These are phyloP conservation scores for Ensete ventricosum DNA, from an alignment of 176 grass and related monocot species.

Conservation along the genomic window DNA sequence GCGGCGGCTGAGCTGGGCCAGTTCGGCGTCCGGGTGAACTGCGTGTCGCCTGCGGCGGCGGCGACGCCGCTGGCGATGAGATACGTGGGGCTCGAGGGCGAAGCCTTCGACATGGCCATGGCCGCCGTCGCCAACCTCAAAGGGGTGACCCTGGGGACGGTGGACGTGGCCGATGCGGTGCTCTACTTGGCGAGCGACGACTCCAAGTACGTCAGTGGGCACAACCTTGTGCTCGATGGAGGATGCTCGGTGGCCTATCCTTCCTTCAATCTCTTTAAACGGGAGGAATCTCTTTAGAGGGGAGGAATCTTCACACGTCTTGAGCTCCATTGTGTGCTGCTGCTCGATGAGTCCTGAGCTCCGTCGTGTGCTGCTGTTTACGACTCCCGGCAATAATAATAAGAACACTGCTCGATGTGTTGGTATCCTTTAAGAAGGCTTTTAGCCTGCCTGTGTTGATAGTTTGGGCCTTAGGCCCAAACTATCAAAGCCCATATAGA, in stretches of 20 bases:
- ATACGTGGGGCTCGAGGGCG: conserved; percentile 1
- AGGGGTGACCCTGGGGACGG: conserved; percentile 1
- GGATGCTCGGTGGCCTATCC: neutral
- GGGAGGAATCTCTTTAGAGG: too few species aligned
- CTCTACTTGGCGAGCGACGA: conserved; percentile 30
- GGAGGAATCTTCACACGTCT: too few species aligned
- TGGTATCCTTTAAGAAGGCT: too few species aligned
- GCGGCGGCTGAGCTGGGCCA: conserved; percentile 26
- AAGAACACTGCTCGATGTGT: too few species aligned
- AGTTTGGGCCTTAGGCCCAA: too few species aligned
- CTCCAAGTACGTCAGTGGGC: conserved; percentile 25
- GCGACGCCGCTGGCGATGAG: conserved; percentile 5
- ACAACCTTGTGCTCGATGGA: conserved; percentile 24
- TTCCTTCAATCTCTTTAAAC: too few species aligned
- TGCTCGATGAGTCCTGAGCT: too few species aligned
- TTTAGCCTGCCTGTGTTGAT: too few species aligned
- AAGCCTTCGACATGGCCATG: conserved; percentile 5
- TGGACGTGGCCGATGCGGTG: conserved; percentile 27
- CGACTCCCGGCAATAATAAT: too few species aligned
- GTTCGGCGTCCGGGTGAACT: conserved; percentile 30
- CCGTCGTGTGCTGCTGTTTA: too few species aligned
- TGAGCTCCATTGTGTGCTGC: too few species aligned
- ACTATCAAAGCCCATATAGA: too few species aligned
- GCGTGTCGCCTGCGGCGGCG: conserved; percentile 22
- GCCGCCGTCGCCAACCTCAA: conserved; percentile 10